Base-by-base conservation (phyloP, 2,329 filamentous ascomycete species). In the Sporothrix humicola region DNA sequence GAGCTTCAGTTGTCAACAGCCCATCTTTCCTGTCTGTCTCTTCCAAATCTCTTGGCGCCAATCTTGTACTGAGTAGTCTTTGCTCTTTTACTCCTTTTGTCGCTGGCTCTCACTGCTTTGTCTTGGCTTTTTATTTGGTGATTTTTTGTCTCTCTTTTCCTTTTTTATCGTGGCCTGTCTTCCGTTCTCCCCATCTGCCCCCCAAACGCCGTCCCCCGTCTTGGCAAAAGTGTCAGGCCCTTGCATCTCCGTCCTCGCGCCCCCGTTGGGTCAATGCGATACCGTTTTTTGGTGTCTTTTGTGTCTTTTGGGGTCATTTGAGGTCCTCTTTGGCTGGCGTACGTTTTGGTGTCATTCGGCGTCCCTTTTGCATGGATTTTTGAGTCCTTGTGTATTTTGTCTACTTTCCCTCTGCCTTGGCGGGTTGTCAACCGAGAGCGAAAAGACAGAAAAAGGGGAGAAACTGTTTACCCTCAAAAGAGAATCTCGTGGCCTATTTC, bases 231-330 rank as follows among this genome's bases (percentile, higher is more conserved):
- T n/a, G 31, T 20, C 17, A n/a, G 12, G 26, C 3, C 26, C 58
- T 61, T 61, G 58, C 58, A 13, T 42, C 58, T 42, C 58, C 31
- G 58, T n/a, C 15, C 15, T 42, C 15, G 13, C 2, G 6, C 31
- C 58, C 56, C 56, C 56, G 56, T 37, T 59, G 56, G 56, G 26
- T 37, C 26, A 37, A 61, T 61, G 26, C 58, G 23, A 26, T 26
- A 15, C 54, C 20, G 23, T 26, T 61, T 42, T 15, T 61, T 59
- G 56, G 20, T 8, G 6, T 20, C n/a, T 54, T 58, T 10, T 10
- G 23, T 26, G 23, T 26, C 23, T 26, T 37, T 37, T 37, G 4
- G 31, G 4, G 3, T 37, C 31, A 6, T 37, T 37, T 37, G 31
- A 7, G 31, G 2, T 37, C 31, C 31, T 37, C 31, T 37, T 5